phyloP scores from a whole-genome alignment of 192 early-diverging fungal genomes.

The Podila verticillata region DNA sequence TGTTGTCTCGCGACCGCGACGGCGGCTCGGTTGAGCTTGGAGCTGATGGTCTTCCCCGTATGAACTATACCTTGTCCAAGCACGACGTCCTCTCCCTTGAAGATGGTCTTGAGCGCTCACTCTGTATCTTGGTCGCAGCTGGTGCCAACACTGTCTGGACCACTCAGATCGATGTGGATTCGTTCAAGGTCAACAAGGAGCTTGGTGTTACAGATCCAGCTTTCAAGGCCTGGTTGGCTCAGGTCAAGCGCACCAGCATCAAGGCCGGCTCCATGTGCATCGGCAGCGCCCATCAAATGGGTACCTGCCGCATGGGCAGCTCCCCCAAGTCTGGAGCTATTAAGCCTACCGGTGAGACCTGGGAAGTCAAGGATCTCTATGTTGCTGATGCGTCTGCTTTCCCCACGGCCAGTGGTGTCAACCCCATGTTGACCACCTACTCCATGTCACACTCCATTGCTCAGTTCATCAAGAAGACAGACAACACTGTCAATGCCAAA shows the following conservation, averaged over 20 bases:
- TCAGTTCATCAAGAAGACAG: conserved; percentile 42
- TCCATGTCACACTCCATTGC: conserved; percentile 42
- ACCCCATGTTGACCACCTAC: conserved; percentile 63
- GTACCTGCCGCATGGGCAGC: conserved; percentile 71
- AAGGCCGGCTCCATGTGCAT: conserved; percentile 41
- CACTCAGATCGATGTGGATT: conserved; percentile 55
- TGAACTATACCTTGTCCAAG: conserved; percentile 62
- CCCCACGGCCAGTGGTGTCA: conserved; percentile 79
- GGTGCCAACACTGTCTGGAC: conserved; percentile 70
- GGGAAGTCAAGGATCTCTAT: conserved; percentile 78
- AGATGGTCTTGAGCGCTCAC: conserved; percentile 54
- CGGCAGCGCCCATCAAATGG: conserved; percentile 76
- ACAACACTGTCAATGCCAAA: conserved; percentile 16
- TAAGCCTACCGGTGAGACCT: conserved; percentile 75
- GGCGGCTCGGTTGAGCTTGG: conserved; percentile 57
- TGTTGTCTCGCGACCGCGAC: conserved; percentile 72
- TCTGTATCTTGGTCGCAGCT: conserved; percentile 67
- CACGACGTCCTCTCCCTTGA: conserved; percentile 61
- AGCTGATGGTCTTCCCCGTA: conserved; percentile 44
- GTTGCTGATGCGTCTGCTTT: conserved; percentile 78
- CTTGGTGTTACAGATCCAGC: conserved; percentile 49
- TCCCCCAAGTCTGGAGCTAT: conserved; percentile 64
- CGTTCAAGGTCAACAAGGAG: conserved; percentile 53
- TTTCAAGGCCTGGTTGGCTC: conserved; percentile 31
- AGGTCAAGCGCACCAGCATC: conserved; percentile 42